These are phyloP conservation scores for Wallemia hederae DNA, from an alignment of 1,284 basidiomycete genomes.

Conservation along the genomic window DNA sequence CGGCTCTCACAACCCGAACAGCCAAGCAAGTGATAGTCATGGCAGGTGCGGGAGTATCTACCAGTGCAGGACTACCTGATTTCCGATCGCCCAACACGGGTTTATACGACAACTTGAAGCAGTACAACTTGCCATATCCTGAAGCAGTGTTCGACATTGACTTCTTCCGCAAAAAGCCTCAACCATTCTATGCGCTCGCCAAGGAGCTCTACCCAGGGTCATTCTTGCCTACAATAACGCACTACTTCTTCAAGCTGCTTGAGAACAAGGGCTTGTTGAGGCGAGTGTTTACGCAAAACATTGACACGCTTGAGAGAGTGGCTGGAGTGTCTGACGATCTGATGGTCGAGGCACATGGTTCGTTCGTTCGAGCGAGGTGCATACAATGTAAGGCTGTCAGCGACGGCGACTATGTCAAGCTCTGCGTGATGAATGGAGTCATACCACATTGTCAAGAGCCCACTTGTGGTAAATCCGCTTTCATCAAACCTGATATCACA, in stretches of 20 bases:
- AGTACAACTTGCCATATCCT: slow-evolving; percentile 23
- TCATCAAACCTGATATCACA: slow-evolving; percentile 9
- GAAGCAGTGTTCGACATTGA: slow-evolving; percentile 26
- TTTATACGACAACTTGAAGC: slow-evolving; percentile 23
- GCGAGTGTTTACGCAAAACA: slow-evolving; percentile 11
- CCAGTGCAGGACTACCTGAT: slow-evolving; percentile 12
- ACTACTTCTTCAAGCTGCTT: slow-evolving; percentile 17
- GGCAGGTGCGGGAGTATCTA: not conserved
- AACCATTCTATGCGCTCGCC: slow-evolving; percentile 6
- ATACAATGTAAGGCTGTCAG: slow-evolving; percentile 8
- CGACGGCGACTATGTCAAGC: slow-evolving; percentile 9
- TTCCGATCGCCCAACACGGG: slow-evolving; percentile 22
- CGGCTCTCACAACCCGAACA: not conserved
- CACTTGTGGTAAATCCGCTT: not conserved
- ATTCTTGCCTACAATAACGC: slow-evolving; percentile 17
- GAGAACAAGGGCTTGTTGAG: slow-evolving; percentile 14
- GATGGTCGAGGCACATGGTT: slow-evolving; percentile 18
- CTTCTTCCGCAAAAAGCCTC: slow-evolving; percentile 16
- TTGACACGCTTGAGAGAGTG: slow-evolving; percentile 17
- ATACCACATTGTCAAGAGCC: not conserved
- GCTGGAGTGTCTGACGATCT: slow-evolving; percentile 14
- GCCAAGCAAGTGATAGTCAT: not conserved
- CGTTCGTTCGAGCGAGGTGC: slow-evolving; percentile 7
- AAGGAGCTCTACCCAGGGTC: slow-evolving; percentile 19
- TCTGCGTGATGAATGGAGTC: slow-evolving; percentile 7